Conservation (phyloP, 768 basidiomycete genomes). For the Zangia roseola region DNA sequence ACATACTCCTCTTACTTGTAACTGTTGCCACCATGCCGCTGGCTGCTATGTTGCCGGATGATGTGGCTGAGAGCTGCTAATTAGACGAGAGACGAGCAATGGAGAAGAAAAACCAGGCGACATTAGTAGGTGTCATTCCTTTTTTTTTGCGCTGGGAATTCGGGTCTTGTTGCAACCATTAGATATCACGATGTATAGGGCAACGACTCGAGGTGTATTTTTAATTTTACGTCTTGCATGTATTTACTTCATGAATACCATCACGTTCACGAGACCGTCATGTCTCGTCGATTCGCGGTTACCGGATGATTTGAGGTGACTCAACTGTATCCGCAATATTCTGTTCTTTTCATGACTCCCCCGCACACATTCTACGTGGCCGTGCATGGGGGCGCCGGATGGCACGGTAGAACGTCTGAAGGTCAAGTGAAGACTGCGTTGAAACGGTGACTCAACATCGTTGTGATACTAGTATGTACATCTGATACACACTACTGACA, state of each 20-base stretch:
- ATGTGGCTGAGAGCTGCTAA: constrained; percentile 20
- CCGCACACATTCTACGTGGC: constrained; percentile 44
- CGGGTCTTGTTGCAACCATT: constrained; percentile 1
- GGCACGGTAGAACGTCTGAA: constrained; percentile 50
- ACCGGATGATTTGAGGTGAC: no score
- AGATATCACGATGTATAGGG: constrained; percentile 1
- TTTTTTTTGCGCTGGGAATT: constrained; percentile 2
- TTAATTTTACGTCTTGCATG: constrained; percentile 23
- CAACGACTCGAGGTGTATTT: constrained; percentile 12
- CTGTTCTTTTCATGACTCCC: constrained; percentile 12
- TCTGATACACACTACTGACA: constrained; percentile 6
- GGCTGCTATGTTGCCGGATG: constrained; percentile 20
- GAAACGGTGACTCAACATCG: constrained; percentile 43
- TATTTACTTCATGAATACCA: constrained; percentile 25
- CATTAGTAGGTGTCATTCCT: constrained; percentile 14
- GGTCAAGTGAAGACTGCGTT: constrained; percentile 54
- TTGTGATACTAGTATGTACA: neutral
- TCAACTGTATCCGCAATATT: no score
- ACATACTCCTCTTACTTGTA: constrained; percentile 23
- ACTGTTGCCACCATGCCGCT: constrained; percentile 17
- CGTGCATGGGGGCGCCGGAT: constrained; percentile 79
- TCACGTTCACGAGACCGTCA: constrained; percentile 7
- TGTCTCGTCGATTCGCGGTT: neutral
- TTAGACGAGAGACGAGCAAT: neutral
- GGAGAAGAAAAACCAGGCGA: neutral